Evolutionary conservation across 2,329 filamentous ascomycete genomes (phyloP), one percentile per base, ranked within the genome.

Genomic region (Coniochaeta sp.): DNA sequence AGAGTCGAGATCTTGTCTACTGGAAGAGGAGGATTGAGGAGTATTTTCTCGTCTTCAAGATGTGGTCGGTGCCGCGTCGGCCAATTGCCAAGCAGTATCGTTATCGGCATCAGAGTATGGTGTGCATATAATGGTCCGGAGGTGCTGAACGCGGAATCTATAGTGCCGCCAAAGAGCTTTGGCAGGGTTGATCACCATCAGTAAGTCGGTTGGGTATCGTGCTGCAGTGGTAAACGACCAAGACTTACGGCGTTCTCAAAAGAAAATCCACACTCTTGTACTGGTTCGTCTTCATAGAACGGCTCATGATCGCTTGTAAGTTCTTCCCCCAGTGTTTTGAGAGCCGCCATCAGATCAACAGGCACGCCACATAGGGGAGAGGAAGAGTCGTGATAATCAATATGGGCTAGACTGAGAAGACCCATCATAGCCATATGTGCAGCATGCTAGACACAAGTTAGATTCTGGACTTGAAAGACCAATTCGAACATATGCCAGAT

Each of bases 201-300:
- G 43, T 24, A 47, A 8, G 14, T 22, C 7, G 3, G 8, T n/a
- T 40, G 43, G 19, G 24, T 19, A 24, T 24, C 19, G 9, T 7
- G 8, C 6, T 12, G 43, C 16, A 4, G 19, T 22, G 6, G 19
- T 11, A 9, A 4, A 47, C 8, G 7, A 24, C 19, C 4, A 4
- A 16, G 26, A 55, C 59, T 16, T 60, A 64, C 62, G 26, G 60
- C 52, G 19, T 63, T 63, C 57, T 63, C 63, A 40, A 60, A 61
- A 2, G 61, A 50, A 24, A 19, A 59, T 1, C 63, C 61, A 14
- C 57, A 44, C 19, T 63, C 63, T 8, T 36, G n/a, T 5, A 34
- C 22, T 17, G 50, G 58, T 44, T 63, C 62, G 3, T 60, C 22
- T 19, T 47, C 43, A 40, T 43, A 64, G 24, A 31, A 63, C n/a